These are phyloP conservation scores for Hypocrella siamensis DNA, from an alignment of 2,329 filamentous ascomycete species.

Conservation along the genomic window DNA sequence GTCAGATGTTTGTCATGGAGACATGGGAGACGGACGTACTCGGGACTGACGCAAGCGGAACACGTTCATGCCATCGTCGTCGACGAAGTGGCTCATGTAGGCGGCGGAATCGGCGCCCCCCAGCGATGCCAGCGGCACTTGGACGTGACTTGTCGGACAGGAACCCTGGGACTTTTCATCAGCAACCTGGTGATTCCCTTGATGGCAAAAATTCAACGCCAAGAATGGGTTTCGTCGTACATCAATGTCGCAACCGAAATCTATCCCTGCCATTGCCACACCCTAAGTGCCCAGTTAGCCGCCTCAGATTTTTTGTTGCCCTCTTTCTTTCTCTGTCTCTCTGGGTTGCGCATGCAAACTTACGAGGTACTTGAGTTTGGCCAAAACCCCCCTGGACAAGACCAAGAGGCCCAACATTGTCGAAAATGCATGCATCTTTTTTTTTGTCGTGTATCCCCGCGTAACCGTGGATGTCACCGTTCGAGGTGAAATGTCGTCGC, in stretches of 20 bases:
- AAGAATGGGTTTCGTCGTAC: constrained; percentile 11
- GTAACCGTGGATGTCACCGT: too few species aligned
- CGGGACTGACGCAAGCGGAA: constrained; percentile 30
- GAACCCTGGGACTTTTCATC: constrained; percentile 14
- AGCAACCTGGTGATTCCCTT: too few species aligned
- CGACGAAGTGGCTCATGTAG: constrained; percentile 42
- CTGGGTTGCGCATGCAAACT: too few species aligned
- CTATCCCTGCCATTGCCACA: constrained; percentile 29
- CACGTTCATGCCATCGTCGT: constrained; percentile 34
- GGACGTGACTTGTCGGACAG: constrained; percentile 18
- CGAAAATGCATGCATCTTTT: neutral
- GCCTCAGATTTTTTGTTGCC: too few species aligned
- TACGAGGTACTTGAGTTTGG: neutral
- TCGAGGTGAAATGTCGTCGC: too few species aligned
- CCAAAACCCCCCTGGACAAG: neutral
- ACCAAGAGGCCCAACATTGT: neutral
- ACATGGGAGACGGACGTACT: neutral
- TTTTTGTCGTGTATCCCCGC: too few species aligned
- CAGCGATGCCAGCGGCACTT: constrained; percentile 17
- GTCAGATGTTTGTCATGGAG: neutral
- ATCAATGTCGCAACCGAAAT: constrained; percentile 31
- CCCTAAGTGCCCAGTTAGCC: constrained; percentile 40
- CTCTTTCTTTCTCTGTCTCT: too few species aligned
- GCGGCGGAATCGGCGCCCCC: constrained; percentile 22
- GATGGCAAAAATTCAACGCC: neutral